Evolutionary conservation across 2,329 filamentous ascomycete genomes (phyloP).

Genomic region (Catunica adiposa): DNA sequence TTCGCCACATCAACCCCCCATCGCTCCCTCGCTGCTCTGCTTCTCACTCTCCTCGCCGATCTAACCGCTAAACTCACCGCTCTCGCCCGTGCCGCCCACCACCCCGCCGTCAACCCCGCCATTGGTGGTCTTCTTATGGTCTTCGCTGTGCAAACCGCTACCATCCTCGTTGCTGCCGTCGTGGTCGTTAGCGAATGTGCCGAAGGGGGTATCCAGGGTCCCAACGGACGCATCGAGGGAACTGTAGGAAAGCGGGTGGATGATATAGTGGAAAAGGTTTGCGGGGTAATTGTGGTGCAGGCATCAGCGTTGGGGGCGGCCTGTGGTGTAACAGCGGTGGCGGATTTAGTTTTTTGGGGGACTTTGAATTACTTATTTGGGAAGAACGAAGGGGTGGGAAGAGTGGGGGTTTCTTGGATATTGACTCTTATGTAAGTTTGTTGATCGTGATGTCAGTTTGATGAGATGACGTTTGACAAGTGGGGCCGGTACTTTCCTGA

Average conservation of each 20-base stretch:
- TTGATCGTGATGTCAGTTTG: background rate
- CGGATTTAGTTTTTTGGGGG: constrained; percentile 6
- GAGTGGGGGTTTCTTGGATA: background rate
- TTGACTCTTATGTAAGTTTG: background rate
- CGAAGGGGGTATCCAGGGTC: background rate
- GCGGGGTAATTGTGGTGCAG: background rate
- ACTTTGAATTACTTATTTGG: background rate
- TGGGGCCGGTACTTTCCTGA: too few species aligned
- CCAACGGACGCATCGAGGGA: background rate
- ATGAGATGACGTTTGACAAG: too few species aligned
- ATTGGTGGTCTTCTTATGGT: background rate
- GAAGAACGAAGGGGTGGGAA: background rate
- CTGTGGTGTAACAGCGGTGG: background rate
- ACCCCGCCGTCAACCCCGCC: background rate
- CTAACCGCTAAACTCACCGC: background rate
- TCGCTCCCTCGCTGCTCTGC: background rate
- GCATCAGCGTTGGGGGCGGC: background rate
- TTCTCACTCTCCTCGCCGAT: background rate
- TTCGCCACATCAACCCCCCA: background rate
- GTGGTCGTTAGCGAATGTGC: background rate
- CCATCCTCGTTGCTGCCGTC: background rate
- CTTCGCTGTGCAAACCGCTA: constrained; percentile 1
- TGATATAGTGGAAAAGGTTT: background rate
- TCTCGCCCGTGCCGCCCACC: background rate
- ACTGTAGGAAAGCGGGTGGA: background rate